phyloP scores from a whole-genome alignment of 2,329 filamentous ascomycete species.

The Microcyclosporella mali region DNA sequence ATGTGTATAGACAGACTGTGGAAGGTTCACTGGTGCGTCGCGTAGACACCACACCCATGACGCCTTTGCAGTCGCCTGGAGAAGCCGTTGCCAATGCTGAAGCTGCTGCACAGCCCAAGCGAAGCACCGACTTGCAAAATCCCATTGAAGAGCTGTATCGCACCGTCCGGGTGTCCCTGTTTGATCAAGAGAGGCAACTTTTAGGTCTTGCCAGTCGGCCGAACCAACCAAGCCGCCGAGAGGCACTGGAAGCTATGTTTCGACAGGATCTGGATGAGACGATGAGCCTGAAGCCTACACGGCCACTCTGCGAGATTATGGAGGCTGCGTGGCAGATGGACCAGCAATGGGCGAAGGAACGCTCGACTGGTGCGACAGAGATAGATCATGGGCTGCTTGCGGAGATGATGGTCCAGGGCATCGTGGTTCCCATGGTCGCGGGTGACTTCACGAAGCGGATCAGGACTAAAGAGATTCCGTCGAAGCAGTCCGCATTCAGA shows the following conservation, averaged over 20 bases:
- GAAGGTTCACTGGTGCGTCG: too few species aligned
- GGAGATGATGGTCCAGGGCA: conserved; percentile 19
- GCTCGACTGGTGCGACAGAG: conserved; percentile 8
- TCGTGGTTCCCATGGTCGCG: conserved; percentile 19
- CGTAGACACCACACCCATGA: neutral
- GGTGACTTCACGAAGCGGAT: conserved; percentile 13
- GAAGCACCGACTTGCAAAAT: too few species aligned
- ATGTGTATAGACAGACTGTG: neutral
- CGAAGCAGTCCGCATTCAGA: too few species aligned
- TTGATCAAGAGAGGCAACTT: too few species aligned
- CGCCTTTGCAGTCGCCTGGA: too few species aligned
- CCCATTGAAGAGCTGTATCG: too few species aligned
- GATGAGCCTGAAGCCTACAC: conserved; percentile 5
- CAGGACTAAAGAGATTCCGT: neutral
- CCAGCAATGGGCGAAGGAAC: conserved; percentile 16
- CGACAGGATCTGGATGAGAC: conserved; percentile 9
- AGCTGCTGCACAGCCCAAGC: too few species aligned
- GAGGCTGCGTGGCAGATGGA: conserved; percentile 21
- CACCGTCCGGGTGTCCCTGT: too few species aligned
- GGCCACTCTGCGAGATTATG: conserved; percentile 15
- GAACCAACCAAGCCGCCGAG: neutral
- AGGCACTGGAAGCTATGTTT: conserved; percentile 1
- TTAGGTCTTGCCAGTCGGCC: too few species aligned
- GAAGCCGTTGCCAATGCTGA: too few species aligned
- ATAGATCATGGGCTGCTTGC: conserved; percentile 9